These are phyloP conservation scores for Austroboletus niveus DNA, from an alignment of 1,284 basidiomycete genomes.

Conservation along the genomic window DNA sequence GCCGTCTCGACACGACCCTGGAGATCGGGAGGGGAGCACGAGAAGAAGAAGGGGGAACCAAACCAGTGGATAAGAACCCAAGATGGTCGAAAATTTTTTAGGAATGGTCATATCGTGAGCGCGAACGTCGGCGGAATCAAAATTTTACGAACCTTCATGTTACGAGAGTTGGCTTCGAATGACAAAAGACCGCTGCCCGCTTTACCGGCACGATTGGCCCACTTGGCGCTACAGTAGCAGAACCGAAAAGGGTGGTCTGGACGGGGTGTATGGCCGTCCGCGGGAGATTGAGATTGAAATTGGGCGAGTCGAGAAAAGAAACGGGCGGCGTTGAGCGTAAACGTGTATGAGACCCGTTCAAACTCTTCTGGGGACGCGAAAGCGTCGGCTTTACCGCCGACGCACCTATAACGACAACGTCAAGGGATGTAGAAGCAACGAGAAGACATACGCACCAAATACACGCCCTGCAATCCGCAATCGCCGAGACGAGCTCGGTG, in stretches of 20 bases:
- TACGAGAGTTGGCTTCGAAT: slow-evolving; percentile 17
- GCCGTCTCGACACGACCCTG: slow-evolving; percentile 25
- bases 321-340: slow-evolving; percentile 23
- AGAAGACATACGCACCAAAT: slow-evolving; percentile 18
- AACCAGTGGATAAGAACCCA: too few species aligned
- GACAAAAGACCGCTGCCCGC: slow-evolving; percentile 13
- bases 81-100: too few species aligned
- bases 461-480: slow-evolving; percentile 24
- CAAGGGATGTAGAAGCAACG: background rate
- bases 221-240: slow-evolving; percentile 28
- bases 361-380: slow-evolving; percentile 24
- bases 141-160: slow-evolving; percentile 23
- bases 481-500: slow-evolving; percentile 18
- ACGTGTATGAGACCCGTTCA: slow-evolving; percentile 26
- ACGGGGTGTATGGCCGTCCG: background rate
- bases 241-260: slow-evolving; percentile 18
- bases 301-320: slow-evolving; percentile 22
- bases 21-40: background rate
- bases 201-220: slow-evolving; percentile 18
- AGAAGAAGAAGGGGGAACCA: too few species aligned
- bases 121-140: too few species aligned
- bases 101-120: too few species aligned
- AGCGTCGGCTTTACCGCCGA: slow-evolving; percentile 23
- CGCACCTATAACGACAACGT: slow-evolving; percentile 15
- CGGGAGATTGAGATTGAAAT: background rate